Evolutionary conservation across 2,329 filamentous ascomycete genomes (phyloP), one percentile per base, ranked within the genome.

Genomic region (Epichloe baconii): DNA sequence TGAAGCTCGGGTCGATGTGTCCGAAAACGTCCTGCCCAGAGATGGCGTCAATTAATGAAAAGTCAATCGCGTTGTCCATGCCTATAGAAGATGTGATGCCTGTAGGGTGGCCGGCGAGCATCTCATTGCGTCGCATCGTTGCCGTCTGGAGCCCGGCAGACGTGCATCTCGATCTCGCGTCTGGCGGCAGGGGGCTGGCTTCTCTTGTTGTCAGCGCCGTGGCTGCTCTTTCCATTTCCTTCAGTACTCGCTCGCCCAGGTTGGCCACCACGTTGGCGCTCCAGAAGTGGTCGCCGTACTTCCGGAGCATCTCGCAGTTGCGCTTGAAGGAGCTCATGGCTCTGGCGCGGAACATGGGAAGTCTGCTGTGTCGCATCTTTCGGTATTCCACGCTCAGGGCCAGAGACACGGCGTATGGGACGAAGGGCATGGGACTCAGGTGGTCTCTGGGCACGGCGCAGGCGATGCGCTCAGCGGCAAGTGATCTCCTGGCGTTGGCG

Each of bases 301-400:
- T 66, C 21, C 73, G 69, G 4, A 83, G 64, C 36, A 79, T 67
- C 2, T 72, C 68, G 11, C 77, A 78, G 41, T 79, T 76, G 44
- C 70, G 71, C 48, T 72, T 70, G 58, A 83, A 82, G 0, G 75
- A 68, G 14, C 68, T 68, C 55, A 76, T 74, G 5, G 77, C 74
- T n/a, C 79, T 67, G 0, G 70, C 69, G 4, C 78, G 73, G 53
- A 80, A 81, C 70, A 80, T 76, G 1, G 78, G 74, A 0, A 81
- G 65, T 12, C 73, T 73, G 52, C 77, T 80, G 56, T 81, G 76
- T 1, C 79, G 71, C 78, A 83, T 80, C 59, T 82, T 82, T 44
- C 78, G 73, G 55, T 83, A 83, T 12, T 77, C 75, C 1, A 83
- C 77, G 45, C 77, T 80, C 1, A 84, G 68, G 0, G 80, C 76